Percentiles rank a stretch among this genome's conserved stretches.
phyloP scores from a whole-genome alignment of 129 eudicot genomes.

The Heracleum sosnowskyi region DNA sequence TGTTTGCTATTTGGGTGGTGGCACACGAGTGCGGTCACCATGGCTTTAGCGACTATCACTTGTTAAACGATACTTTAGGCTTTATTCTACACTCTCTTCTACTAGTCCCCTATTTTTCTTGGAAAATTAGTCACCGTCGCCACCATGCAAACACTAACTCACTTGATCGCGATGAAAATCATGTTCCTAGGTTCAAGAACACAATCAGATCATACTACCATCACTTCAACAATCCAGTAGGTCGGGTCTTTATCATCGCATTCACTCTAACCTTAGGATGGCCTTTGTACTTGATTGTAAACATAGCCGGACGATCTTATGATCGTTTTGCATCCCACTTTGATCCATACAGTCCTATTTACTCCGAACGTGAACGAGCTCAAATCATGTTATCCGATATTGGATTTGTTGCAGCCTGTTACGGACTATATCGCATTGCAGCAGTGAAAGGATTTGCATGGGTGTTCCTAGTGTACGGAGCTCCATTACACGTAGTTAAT shows the following conservation, averaged over 20 bases:
- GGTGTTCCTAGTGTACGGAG: background rate
- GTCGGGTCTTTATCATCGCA: background rate
- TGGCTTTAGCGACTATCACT: constrained; percentile 10
- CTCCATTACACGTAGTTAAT: background rate
- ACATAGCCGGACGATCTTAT: background rate
- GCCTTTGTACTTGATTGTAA: constrained; percentile 4
- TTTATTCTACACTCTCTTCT: constrained; percentile 5
- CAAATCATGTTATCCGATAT: background rate
- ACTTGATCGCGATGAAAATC: constrained; percentile 4
- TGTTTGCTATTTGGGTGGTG: constrained; percentile 1
- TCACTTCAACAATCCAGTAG: constrained; percentile 4
- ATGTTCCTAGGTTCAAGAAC: constrained; percentile 8
- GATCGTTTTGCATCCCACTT: constrained; percentile 6
- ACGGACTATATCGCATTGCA: background rate
- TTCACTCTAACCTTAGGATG: background rate
- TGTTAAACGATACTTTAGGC: background rate
- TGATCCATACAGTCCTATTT: constrained; percentile 6
- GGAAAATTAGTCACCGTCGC: constrained; percentile 8
- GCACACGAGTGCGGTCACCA: constrained; percentile 10
- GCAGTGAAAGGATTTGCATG: background rate
- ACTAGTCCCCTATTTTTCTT: background rate
- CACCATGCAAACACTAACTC: constrained; percentile 3
- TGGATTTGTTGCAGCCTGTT: background rate
- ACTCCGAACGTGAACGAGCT: background rate
- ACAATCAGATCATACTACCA: background rate